Conservation (phyloP, 805 yeast species). For the Cyberlindnera japonica region DNA sequence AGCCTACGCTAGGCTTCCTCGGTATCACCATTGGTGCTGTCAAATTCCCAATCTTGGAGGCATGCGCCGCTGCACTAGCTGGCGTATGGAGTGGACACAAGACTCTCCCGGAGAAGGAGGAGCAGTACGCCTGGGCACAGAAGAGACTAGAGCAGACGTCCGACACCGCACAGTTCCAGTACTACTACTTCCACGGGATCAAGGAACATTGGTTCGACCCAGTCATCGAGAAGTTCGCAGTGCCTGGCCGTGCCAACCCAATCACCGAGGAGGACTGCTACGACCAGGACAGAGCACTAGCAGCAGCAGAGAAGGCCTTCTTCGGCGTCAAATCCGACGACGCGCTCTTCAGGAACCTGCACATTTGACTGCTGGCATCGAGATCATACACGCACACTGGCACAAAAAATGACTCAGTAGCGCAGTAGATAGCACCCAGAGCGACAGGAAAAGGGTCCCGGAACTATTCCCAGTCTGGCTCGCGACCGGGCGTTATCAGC, state of each 20-base stretch:
- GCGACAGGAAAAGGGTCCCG: too few species aligned
- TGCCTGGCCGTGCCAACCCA: conserved; percentile 7
- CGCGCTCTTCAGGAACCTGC: too few species aligned
- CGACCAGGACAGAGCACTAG: conserved; percentile 7
- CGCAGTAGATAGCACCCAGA: too few species aligned
- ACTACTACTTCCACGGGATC: conserved; percentile 3
- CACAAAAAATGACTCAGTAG: too few species aligned
- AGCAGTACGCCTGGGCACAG: conserved; percentile 35
- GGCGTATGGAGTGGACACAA: conserved; percentile 46
- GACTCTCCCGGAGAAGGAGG: conserved; percentile 36
- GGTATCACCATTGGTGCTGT: conserved; percentile 38
- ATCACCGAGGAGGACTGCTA: conserved; percentile 7
- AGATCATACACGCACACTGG: too few species aligned
- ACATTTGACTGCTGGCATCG: too few species aligned
- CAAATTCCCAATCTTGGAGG: conserved; percentile 48
- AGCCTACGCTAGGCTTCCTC: conserved; percentile 42
- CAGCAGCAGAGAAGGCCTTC: conserved; percentile 7
- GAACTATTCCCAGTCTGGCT: too few species aligned
- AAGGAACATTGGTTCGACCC: conserved; percentile 9
- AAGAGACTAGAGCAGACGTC: conserved; percentile 27
- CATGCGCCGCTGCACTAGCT: conserved; percentile 46
- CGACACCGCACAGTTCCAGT: conserved; percentile 5
- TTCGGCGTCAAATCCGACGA: conserved; percentile 5
- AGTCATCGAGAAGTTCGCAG: conserved; percentile 7
- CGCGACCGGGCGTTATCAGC: too few species aligned